A percentile compares a stretch with the other conserved stretches of the same genome.
Evolutionary conservation across 352 stramenopile species (phyloP).

Genomic region (Phytophthora rubi): DNA sequence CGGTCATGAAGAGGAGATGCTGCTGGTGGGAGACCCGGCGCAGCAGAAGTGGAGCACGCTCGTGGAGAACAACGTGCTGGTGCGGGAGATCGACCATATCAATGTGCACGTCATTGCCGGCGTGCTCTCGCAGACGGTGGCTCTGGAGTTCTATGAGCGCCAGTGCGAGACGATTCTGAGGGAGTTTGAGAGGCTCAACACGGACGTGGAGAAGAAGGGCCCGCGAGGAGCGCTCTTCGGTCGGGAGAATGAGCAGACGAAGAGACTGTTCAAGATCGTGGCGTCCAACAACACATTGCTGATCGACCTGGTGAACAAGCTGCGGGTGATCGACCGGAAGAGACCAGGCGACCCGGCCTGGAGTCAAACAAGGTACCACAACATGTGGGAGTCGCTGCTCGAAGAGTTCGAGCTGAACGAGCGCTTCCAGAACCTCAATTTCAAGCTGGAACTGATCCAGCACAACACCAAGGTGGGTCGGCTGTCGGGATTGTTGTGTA

Average conservation of each 20-base stretch:
- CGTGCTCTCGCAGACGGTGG: constrained; percentile 96
- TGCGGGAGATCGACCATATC: constrained; percentile 84
- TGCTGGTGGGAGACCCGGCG: constrained; percentile 70
- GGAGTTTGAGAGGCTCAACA: constrained; percentile 96
- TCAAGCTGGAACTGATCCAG: constrained; percentile 97
- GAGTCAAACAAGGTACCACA: constrained; percentile 96
- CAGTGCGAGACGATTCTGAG: constrained; percentile 95
- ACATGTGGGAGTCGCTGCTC: constrained; percentile 87
- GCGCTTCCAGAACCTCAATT: constrained; percentile 97
- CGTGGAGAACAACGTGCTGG: constrained; percentile 84
- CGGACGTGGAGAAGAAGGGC: constrained; percentile 78
- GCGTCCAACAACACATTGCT: constrained; percentile 97
- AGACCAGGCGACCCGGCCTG: constrained; percentile 92
- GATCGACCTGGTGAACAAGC: constrained; percentile 96
- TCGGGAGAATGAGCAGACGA: constrained; percentile 78
- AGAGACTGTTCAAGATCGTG: constrained; percentile 91
- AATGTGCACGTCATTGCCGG: constrained; percentile 94
- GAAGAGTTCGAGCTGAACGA: constrained; percentile 95
- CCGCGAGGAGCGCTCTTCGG: constrained; percentile 75
- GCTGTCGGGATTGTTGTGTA: background rate
- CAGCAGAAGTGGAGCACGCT: constrained; percentile 82
- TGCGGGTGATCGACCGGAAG: constrained; percentile 96
- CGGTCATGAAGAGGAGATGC: constrained; percentile 80
- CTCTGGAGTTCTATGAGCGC: constrained; percentile 96
- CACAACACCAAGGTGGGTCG: constrained; percentile 95